Evolutionary conservation across 257 asterid species (phyloP), one percentile per base, ranked within the genome.

Genomic region (Mitragyna speciosa): DNA sequence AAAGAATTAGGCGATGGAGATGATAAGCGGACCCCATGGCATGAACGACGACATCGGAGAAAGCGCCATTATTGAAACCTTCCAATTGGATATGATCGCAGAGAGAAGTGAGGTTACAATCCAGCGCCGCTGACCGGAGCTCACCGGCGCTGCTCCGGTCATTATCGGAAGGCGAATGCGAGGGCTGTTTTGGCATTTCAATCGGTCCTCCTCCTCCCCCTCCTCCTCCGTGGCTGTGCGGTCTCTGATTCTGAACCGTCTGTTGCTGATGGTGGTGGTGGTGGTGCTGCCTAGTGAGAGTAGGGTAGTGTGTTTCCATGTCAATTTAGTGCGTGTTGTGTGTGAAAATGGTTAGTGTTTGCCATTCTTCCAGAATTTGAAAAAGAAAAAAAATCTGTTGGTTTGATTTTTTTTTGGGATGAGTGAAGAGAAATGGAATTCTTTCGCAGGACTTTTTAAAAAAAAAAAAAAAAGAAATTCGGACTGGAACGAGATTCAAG

Each of bases 1-100:
- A 96, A 81, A 96, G 94, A 72, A 96, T 85, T 81, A 96, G 93
- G 75, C 99, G 97, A 81, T 96, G 98, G 77, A 96, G 98, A 59
- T 83, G 91, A 82, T 93, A 96, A 73, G 91, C 86, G 67, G 97
- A 89, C 28, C 89, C 96, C 96, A 91, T 88, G 59, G 97, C 94
- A 58, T 88, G 91, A 83, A 96, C 85, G 84, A 93, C 87, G 87
- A 93, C 95, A 82, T 96, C 99, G 72, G 96, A 92, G 86, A 96
- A 96, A 9, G 94, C 88, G 26, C 98, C 97, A 72, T 85, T 87
- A 66, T 89, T 89, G 86, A 93, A 96, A 72, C 99, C 99, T 87
- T 96, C 93, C 85, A 89, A 75, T 77, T 92, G 97, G 80, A 96
- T 90, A 83, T 96, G 99, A 83, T 91, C 97, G 80, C 99, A 96